phyloP scores from a whole-genome alignment of 2,329 filamentous ascomycete genomes.

The Claviceps pazoutovae region DNA sequence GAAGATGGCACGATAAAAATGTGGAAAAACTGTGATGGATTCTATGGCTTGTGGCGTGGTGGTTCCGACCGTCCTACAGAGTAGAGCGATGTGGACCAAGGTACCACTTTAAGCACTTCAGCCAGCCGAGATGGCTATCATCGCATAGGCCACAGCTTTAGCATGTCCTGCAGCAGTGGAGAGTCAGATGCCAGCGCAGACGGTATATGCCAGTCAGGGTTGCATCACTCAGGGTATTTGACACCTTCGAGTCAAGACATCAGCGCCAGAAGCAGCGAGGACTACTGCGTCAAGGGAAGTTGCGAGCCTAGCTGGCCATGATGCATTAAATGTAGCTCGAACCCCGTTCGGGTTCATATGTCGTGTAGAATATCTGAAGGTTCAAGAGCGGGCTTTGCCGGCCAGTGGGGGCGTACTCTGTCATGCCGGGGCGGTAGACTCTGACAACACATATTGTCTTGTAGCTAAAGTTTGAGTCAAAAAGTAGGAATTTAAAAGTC shows the following conservation, averaged over 20 bases:
- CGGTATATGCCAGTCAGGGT: background rate
- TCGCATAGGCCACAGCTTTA: constrained; percentile 6
- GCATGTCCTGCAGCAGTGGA: constrained; percentile 7
- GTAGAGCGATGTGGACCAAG: constrained; percentile 18
- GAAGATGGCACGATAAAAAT: constrained; percentile 97
- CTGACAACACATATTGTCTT: background rate
- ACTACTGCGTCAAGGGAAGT: background rate
- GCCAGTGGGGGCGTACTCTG: background rate
- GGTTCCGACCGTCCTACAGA: constrained; percentile 25
- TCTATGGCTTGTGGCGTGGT: constrained; percentile 49
- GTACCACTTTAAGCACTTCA: constrained; percentile 5
- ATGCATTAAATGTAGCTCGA: background rate
- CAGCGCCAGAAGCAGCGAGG: constrained; percentile 1
- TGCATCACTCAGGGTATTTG: background rate
- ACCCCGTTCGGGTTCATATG: background rate
- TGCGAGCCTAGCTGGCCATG: background rate
- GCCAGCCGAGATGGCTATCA: constrained; percentile 3
- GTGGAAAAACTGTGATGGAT: constrained; percentile 57
- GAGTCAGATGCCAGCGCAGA: constrained; percentile 5
- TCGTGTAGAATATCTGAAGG: background rate
- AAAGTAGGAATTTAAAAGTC: background rate
- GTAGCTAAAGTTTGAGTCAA: background rate
- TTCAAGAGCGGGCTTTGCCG: background rate
- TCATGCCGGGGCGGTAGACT: background rate
- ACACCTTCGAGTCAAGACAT: background rate